Conservation (phyloP, 768 basidiomycete genomes). For the Tricholoma saponaceum region DNA sequence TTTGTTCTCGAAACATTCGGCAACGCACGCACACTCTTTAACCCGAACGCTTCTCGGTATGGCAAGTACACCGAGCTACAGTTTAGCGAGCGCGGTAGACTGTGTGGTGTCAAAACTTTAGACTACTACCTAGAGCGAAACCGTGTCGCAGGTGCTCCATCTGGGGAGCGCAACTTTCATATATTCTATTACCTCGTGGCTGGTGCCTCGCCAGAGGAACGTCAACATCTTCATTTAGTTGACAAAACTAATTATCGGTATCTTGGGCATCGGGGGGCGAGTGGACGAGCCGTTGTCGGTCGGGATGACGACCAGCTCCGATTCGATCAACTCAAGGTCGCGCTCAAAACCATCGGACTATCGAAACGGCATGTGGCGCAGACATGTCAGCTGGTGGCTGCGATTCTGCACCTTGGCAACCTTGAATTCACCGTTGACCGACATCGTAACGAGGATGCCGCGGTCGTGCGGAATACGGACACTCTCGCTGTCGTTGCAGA, state of each 20-base stretch:
- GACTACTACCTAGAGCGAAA: slow-evolving; percentile 95
- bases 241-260: slow-evolving; percentile 85
- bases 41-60: slow-evolving; percentile 93
- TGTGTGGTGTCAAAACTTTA: slow-evolving; percentile 89
- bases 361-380: slow-evolving; percentile 95
- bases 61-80: slow-evolving; percentile 98
- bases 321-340: slow-evolving; percentile 92
- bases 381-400: slow-evolving; percentile 90
- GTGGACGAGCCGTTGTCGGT: slow-evolving; percentile 40
- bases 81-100: slow-evolving; percentile 87
- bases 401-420: slow-evolving; percentile 95
- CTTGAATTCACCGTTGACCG: slow-evolving; percentile 88
- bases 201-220: slow-evolving; percentile 85
- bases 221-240: slow-evolving; percentile 79
- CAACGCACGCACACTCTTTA: slow-evolving; percentile 86
- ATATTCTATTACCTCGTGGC: slow-evolving; percentile 97
- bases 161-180: slow-evolving; percentile 95
- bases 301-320: slow-evolving; percentile 80
- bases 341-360: slow-evolving; percentile 88
- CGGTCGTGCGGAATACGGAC: slow-evolving; percentile 85
- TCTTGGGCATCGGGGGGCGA: slow-evolving; percentile 64
- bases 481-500: slow-evolving; percentile 81
- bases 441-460: slow-evolving; percentile 83
- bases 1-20: slow-evolving; percentile 96
- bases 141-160: slow-evolving; percentile 82